Evolutionary conservation across 352 stramenopile species (phyloP), one percentile per base, ranked within the genome.

Genomic region (Phytophthora kernoviae): DNA sequence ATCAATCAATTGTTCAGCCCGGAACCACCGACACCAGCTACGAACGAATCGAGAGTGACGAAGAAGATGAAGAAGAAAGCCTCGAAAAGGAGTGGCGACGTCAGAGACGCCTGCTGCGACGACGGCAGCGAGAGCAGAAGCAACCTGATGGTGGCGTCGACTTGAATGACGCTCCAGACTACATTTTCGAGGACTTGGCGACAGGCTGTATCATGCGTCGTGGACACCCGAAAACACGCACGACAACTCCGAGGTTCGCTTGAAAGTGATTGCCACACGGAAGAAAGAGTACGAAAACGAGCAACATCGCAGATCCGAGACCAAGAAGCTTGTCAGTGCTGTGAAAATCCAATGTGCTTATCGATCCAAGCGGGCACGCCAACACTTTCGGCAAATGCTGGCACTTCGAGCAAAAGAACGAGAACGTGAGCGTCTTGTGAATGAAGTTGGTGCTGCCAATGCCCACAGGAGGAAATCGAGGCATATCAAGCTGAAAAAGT

Each of bases 281-380:
- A 75, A 79, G 34, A 54, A 56, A 49, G 66, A 58, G 11, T 87
- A 77, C 33, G 62, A 76, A 18, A 32, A 51, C 1, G 58, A 62
- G 15, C 70, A 83, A 12, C 54, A 61, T 11, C 36, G 34, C 1
- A 61, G 76, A 50, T 79, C 84, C 46, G 68, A 84, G 12, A 49
- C 24, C 12, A 88, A 79, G 50, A 75, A 79, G 44, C 62, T 91
- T 4, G 56, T 54, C 21, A 87, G 77, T 42, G 70, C 82, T 44
- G 49, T 94, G n/a, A 72, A 67, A 17, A 66, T 93, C 4, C 84
- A 94, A 77, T 92, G 84, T 40, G 84, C 84, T 4, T 94, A 79
- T 77, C 77, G 84, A 9, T 84, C 67, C 27, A 90, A 88, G 53
- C 77, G 82, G 1, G 84, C 84, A 10, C 66, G 82, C 0, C 68